Percentiles rank a stretch among this genome's conserved stretches.
phyloP scores from a whole-genome alignment of 495 filamentous ascomycete genomes.

The Penicillium coffeae region DNA sequence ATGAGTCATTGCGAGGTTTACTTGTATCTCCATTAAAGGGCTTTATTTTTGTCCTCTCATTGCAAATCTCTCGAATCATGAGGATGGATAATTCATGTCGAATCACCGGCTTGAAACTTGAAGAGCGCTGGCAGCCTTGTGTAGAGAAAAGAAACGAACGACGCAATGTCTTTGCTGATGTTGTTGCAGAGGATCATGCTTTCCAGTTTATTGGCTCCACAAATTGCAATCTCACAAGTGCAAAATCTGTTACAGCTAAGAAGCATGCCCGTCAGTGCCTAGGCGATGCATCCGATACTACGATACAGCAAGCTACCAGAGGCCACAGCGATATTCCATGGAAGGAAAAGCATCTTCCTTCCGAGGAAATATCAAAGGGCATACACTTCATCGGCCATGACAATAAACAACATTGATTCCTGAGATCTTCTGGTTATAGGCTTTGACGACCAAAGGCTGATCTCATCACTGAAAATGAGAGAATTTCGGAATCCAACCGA shows the following conservation, averaged over 20 bases:
- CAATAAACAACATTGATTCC: too few species aligned
- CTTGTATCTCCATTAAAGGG: background rate
- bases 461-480: too few species aligned
- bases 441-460: too few species aligned
- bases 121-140: background rate
- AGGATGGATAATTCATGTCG: background rate
- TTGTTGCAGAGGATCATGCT: background rate
- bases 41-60: background rate
- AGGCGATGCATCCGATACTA: background rate
- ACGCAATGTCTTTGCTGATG: background rate
- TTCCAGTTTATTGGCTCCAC: constrained; percentile 1
- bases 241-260: background rate
- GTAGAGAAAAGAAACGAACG: background rate
- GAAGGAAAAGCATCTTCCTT: background rate
- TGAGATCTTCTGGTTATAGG: too few species aligned
- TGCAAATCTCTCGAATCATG: background rate
- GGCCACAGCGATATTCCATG: background rate
- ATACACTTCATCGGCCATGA: too few species aligned
- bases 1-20: background rate
- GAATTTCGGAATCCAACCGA: too few species aligned
- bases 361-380: too few species aligned
- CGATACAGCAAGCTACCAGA: background rate
- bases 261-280: background rate
- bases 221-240: background rate
- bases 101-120: background rate